phyloP scores from a whole-genome alignment of 306 rosid genomes.

The Canavalia ensiformis region DNA sequence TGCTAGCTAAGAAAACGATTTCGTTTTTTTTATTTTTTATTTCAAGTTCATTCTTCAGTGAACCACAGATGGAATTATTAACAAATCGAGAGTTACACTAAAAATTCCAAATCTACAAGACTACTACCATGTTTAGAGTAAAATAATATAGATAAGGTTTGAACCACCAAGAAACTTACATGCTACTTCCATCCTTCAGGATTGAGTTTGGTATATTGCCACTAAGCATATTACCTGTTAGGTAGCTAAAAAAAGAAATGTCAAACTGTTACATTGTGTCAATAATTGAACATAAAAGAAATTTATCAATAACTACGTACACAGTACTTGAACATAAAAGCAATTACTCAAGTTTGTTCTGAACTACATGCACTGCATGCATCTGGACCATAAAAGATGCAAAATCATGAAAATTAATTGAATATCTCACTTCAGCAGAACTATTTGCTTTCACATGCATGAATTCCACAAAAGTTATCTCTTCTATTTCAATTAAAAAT shows the following conservation, averaged over 20 bases:
- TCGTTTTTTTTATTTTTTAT: not conserved
- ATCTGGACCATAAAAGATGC: not conserved
- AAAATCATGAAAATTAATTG: not conserved
- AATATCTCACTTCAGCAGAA: constrained; percentile 4
- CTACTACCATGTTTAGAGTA: not conserved
- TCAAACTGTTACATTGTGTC: constrained; percentile 21
- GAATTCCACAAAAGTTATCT: not conserved
- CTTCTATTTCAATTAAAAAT: constrained; percentile 9
- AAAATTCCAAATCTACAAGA: constrained; percentile 10
- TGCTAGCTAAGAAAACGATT: not conserved
- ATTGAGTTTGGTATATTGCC: constrained; percentile 69
- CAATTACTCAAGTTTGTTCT: not conserved
- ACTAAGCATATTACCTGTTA: constrained; percentile 72
- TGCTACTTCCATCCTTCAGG: constrained; percentile 69
- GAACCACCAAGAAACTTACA: constrained; percentile 62
- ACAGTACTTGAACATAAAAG: constrained; percentile 12
- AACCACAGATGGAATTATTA: not conserved
- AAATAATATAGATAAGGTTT: not conserved
- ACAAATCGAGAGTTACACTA: not conserved
- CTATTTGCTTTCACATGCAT: constrained; percentile 1
- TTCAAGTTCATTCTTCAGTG: not conserved
- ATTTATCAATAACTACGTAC: no score
- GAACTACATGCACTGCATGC: not conserved
- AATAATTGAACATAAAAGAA: not conserved
- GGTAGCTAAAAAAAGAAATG: constrained; percentile 62